Evolutionary conservation across 148 eudicot species (phyloP).

Genomic region (Chenopodium suecicum): DNA sequence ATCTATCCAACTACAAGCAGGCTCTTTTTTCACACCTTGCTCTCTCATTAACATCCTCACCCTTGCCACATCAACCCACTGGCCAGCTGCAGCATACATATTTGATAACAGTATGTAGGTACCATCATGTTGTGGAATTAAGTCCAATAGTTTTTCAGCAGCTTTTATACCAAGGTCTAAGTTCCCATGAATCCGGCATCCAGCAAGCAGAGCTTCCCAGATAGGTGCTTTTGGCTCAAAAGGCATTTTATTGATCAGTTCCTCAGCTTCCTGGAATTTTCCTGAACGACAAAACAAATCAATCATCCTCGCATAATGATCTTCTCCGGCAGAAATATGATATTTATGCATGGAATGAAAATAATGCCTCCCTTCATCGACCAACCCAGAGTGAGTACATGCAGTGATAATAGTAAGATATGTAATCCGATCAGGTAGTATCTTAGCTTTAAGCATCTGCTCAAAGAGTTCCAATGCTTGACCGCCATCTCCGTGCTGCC

Average conservation of each 20-base stretch:
- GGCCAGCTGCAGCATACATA: constrained; percentile 51
- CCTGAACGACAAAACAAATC: constrained; percentile 65
- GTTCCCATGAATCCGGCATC: constrained; percentile 52
- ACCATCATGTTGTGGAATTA: constrained; percentile 54
- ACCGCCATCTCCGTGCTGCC: constrained; percentile 60
- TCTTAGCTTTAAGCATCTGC: constrained; percentile 48
- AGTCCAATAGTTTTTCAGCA: constrained; percentile 44
- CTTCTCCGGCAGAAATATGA: constrained; percentile 53
- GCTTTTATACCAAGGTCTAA: constrained; percentile 57
- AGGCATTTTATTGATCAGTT: constrained; percentile 46
- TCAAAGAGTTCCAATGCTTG: constrained; percentile 51
- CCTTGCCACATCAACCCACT: constrained; percentile 52
- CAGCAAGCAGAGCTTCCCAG: constrained; percentile 65
- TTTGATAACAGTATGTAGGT: constrained; percentile 59
- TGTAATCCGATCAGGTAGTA: constrained; percentile 54
- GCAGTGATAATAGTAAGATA: constrained; percentile 61
- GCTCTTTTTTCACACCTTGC: constrained; percentile 67
- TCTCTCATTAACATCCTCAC: constrained; percentile 60
- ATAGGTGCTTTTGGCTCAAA: constrained; percentile 48
- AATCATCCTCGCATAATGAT: constrained; percentile 58
- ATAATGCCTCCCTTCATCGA: constrained; percentile 45
- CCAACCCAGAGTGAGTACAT: constrained; percentile 66
- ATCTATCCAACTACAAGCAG: constrained; percentile 76
- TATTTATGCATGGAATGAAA: constrained; percentile 48
- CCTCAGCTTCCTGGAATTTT: constrained; percentile 54